These are phyloP conservation scores for Pleodorina starrii DNA, from an alignment of 139 green algal genomes.

Conservation along the genomic window DNA sequence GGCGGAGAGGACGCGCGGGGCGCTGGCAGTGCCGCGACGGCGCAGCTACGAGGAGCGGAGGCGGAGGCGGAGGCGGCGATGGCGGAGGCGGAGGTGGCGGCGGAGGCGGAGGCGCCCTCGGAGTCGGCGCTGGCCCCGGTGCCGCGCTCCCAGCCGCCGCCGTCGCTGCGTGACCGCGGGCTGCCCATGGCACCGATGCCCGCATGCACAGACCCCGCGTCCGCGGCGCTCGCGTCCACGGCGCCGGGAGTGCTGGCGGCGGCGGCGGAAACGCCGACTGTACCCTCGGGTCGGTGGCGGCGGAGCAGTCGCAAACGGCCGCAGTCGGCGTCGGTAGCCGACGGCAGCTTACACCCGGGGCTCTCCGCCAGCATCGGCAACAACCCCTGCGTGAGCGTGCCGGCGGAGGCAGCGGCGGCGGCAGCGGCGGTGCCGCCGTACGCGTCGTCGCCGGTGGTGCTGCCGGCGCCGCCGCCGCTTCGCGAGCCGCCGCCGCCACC, in stretches of 20 bases:
- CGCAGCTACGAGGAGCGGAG: no score
- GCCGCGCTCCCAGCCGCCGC: background rate
- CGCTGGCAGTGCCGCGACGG: background rate
- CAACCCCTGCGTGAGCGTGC: no score
- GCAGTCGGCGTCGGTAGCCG: background rate
- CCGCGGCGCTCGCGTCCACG: no score
- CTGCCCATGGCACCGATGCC: no score
- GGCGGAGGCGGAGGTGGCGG: no score
- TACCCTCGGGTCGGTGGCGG: no score
- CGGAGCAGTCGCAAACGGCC: background rate
- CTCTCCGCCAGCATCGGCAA: no score
- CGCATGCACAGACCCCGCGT: no score
- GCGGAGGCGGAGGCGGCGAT: no score
- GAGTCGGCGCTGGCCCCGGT: background rate
- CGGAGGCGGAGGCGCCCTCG: background rate
- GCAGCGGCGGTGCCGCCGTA: background rate
- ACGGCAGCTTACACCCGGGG: background rate
- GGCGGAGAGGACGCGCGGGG: background rate
- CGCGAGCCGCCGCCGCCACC: background rate
- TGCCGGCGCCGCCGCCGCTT: no score
- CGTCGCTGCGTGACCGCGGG: no score
- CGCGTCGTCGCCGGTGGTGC: background rate
- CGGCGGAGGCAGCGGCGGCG: background rate
- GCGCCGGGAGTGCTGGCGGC: background rate
- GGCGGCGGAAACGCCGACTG: no score